phyloP scores from a whole-genome alignment of 805 yeast species.

The Zygotorulaspora florentina region DNA sequence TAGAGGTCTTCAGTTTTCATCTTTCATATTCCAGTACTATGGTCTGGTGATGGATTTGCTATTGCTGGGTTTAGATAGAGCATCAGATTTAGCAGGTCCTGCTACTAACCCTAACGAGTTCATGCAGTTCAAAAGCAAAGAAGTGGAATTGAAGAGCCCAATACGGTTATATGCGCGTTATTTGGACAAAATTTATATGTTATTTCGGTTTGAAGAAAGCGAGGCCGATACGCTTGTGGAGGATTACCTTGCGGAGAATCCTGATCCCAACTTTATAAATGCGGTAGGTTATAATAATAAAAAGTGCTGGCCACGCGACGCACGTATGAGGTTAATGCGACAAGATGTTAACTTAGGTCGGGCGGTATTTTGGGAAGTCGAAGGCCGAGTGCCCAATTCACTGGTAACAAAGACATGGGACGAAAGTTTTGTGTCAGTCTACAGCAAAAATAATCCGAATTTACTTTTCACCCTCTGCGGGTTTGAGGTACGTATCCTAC shows the following conservation, averaged over 20 bases:
- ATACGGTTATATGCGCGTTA: slow-evolving; percentile 78
- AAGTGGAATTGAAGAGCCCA: slow-evolving; percentile 65
- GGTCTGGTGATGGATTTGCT: slow-evolving; percentile 81
- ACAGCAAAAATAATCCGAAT: slow-evolving; percentile 86
- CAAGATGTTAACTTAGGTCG: slow-evolving; percentile 89
- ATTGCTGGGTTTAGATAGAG: slow-evolving; percentile 81
- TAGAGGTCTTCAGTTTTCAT: slow-evolving; percentile 85
- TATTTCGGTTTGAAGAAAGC: slow-evolving; percentile 67
- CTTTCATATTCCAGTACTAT: slow-evolving; percentile 86
- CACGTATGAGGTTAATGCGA: slow-evolving; percentile 84
- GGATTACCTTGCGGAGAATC: slow-evolving; percentile 75
- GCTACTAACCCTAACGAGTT: slow-evolving; percentile 70
- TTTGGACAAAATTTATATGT: slow-evolving; percentile 73
- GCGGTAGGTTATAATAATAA: slow-evolving; percentile 82
- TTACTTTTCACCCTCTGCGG: slow-evolving; percentile 89
- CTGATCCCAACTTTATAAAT: slow-evolving; percentile 88
- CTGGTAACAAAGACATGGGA: slow-evolving; percentile 74
- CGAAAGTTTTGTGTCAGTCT: slow-evolving; percentile 78
- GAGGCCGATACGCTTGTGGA: slow-evolving; percentile 74
- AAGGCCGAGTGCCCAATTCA: slow-evolving; percentile 72
- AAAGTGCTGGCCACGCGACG: slow-evolving; percentile 92
- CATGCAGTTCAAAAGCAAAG: slow-evolving; percentile 58
- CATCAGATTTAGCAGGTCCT: slow-evolving; percentile 81
- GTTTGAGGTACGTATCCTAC: slow-evolving; percentile 85
- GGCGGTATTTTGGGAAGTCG: slow-evolving; percentile 88